Evolutionary conservation across 2,329 filamentous ascomycete genomes (phyloP).

Genomic region (Paecilomyces fulvus): DNA sequence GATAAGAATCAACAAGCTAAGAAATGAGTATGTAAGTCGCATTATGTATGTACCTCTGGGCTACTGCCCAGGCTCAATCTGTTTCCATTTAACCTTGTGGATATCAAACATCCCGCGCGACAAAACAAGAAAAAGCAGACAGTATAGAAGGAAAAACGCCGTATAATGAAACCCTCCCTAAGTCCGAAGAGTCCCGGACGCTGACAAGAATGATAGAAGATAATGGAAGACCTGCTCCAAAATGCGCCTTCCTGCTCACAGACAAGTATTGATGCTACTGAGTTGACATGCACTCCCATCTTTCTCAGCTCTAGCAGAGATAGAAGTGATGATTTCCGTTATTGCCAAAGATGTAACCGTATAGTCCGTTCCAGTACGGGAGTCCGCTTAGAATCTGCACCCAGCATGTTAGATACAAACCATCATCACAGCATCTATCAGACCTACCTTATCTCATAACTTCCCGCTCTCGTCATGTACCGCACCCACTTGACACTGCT

Average conservation of each 20-base stretch:
- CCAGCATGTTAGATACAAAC: background rate
- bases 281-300: background rate
- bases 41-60: background rate
- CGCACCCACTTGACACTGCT: conserved; percentile 98
- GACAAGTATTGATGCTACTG: no score
- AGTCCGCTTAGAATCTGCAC: background rate
- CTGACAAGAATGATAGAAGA: background rate
- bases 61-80: background rate
- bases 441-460: conserved; percentile 82
- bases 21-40: background rate
- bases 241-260: background rate
- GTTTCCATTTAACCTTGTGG: background rate
- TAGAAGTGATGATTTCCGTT: background rate
- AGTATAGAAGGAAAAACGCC: background rate
- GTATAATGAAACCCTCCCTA: background rate
- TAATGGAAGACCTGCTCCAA: background rate
- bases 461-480: conserved; percentile 97
- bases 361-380: background rate
- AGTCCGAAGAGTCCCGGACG: background rate
- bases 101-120: background rate
- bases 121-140: background rate
- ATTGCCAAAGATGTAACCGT: background rate
- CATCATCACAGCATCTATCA: background rate
- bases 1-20: background rate
- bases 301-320: background rate